Conservation (phyloP, 1,139 yeast genomes). For the Wickerhamomyces sp. region DNA sequence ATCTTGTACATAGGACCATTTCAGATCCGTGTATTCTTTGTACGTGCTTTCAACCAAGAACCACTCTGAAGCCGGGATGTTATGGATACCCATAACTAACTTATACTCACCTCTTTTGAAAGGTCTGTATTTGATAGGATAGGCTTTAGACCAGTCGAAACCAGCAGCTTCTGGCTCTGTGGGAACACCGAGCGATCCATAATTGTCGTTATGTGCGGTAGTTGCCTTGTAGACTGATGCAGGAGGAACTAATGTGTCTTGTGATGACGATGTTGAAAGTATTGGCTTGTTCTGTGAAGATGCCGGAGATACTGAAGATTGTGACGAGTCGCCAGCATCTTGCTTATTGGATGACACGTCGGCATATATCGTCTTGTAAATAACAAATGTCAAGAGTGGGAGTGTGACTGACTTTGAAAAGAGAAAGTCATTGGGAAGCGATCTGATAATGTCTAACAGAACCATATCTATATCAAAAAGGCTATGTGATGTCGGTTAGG, state of each 20-base stretch:
- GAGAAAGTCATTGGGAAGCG: background rate
- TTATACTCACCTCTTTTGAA: conserved; percentile 58
- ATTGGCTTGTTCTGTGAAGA: too few species aligned
- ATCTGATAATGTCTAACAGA: background rate
- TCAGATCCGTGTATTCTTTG: conserved; percentile 37
- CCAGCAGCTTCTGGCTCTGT: conserved; percentile 26
- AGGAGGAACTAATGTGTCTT: too few species aligned
- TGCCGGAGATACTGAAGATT: too few species aligned
- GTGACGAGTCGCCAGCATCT: too few species aligned
- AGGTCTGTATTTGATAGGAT: conserved; percentile 55
- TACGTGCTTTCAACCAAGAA: conserved; percentile 64
- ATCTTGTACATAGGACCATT: conserved; percentile 36
- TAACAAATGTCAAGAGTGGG: background rate
- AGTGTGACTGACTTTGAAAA: background rate
- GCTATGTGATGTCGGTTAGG: background rate
- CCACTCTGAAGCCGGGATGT: conserved; percentile 55
- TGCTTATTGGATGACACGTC: background rate
- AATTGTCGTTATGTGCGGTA: background rate
- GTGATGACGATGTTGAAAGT: too few species aligned
- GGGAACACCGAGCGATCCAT: conserved; percentile 7
- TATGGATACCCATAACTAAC: conserved; percentile 64
- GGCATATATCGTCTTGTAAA: background rate
- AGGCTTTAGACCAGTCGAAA: conserved; percentile 42
- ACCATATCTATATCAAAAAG: background rate
- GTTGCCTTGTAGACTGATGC: too few species aligned